Base-by-base conservation (phyloP, 495 filamentous ascomycete species). In the Lasiosphaeris hirsuta region DNA sequence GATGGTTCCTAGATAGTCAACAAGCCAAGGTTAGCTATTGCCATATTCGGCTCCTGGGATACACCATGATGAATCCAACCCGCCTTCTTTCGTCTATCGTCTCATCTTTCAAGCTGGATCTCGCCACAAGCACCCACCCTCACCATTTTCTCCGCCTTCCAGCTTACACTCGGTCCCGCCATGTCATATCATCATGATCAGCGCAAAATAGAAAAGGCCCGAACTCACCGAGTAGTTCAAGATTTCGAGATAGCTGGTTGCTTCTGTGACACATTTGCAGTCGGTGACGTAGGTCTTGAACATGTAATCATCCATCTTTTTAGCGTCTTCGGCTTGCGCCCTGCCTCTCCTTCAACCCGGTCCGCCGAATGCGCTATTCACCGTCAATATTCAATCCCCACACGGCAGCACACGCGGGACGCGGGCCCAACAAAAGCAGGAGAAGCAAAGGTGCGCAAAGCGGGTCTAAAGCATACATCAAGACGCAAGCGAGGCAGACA, bases 241-340 rank as follows among this genome's bases (percentile, higher is more conserved):
- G 35, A 83, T 80, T 68, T 83, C 79, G 15, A 83, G 59, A 58
- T 81, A 83, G 34, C 67, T 69, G 15, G 79, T 82, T 15, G 62
- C 65, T 58, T 83, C 81, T 18, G 61, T 49, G 10, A 81, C 77
- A 11, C 61, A 51, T 44, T 67, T 69, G 61, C 73, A 81, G n/a
- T 69, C 41, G 2, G 64, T 53, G 44, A 83, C 69, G 47, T 79
- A 70, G 1, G 48, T 18, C 48, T 68, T 62, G 44, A 83, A 82
- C 63, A 81, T 72, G 58, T 81, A 82, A 60, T 81, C 74, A 63
- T 83, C 81, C 81, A 83, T 83, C 35, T 57, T 67, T 15, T 46
- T 15, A 19, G 37, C 1, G 18, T 35, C 35, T 8, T 40, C 15
- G 7, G 13, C 17, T 10, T 0, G 23, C 23, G 23, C 41, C 41